A percentile compares a stretch with the other conserved stretches of the same genome.
phyloP scores from a whole-genome alignment of 2,329 filamentous ascomycete genomes.

The Fusarium sp. region DNA sequence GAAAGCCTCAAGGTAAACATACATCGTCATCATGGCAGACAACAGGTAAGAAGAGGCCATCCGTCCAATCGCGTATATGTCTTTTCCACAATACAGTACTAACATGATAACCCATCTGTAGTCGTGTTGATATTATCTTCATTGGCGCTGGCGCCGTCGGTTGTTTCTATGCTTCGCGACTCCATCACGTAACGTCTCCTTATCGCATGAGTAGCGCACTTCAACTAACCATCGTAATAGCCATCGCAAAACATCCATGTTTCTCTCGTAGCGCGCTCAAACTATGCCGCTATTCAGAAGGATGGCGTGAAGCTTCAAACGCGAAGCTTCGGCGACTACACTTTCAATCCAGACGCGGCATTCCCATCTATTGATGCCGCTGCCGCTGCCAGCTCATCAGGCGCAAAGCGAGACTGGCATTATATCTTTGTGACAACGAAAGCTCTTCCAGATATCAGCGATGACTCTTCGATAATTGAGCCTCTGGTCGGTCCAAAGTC shows the following conservation, averaged over 20 bases:
- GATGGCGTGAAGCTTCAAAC: slow-evolving; percentile 73
- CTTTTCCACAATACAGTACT: slow-evolving; percentile 1
- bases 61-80: not conserved
- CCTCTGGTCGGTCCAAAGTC: slow-evolving; percentile 66
- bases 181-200: slow-evolving; percentile 64
- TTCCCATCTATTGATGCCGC: slow-evolving; percentile 72
- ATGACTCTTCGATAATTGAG: slow-evolving; percentile 70
- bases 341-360: slow-evolving; percentile 69
- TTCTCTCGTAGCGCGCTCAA: slow-evolving; percentile 79
- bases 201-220: slow-evolving; percentile 4
- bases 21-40: slow-evolving; percentile 29
- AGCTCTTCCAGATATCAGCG: slow-evolving; percentile 71
- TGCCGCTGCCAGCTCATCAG: slow-evolving; percentile 38
- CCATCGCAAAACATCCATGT: slow-evolving; percentile 65
- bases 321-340: slow-evolving; percentile 74
- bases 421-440: slow-evolving; percentile 78
- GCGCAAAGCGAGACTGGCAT: slow-evolving; percentile 56
- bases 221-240: slow-evolving; percentile 46
- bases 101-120: slow-evolving; percentile 11
- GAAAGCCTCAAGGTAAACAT: not conserved
- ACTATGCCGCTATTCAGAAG: slow-evolving; percentile 71
- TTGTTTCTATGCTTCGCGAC: slow-evolving; percentile 76
- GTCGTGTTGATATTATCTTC: slow-evolving; percentile 67
- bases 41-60: slow-evolving; percentile 21
- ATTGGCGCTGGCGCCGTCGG: slow-evolving; percentile 78